Percentiles rank a stretch among this genome's conserved stretches.
These are phyloP conservation scores for Dimocarpus longan DNA, from an alignment of 345 rosid species.

Conservation along the genomic window DNA sequence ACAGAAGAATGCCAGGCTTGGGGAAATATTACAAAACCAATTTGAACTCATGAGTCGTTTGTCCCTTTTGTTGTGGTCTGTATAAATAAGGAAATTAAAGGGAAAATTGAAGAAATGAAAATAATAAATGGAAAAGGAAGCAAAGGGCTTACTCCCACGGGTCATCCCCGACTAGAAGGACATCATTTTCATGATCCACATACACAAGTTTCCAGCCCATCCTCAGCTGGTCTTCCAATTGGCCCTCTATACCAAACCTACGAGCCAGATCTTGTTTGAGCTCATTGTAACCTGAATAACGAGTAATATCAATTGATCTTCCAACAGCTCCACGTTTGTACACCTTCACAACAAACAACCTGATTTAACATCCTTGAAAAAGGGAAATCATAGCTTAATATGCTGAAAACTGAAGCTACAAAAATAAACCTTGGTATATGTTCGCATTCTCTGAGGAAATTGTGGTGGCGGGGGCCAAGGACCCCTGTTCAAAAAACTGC, in stretches of 20 bases:
- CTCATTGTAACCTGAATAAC: conserved; percentile 70
- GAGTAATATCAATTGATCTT: conserved; percentile 69
- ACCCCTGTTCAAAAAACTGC: conserved; percentile 43
- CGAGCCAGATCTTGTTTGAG: conserved; percentile 77
- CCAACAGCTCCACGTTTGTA: conserved; percentile 86
- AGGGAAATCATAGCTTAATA: background rate
- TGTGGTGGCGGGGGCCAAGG: conserved; percentile 55
- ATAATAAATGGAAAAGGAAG: background rate
- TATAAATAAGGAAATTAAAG: background rate
- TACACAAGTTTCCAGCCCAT: conserved; percentile 82
- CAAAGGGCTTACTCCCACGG: conserved; percentile 74
- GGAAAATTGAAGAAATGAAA: background rate
- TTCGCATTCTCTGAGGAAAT: conserved; percentile 54
- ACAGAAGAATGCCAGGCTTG: background rate
- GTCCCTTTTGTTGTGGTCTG: background rate
- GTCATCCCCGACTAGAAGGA: conserved; percentile 76
- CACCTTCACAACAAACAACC: conserved; percentile 42
- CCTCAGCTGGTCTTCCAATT: conserved; percentile 65
- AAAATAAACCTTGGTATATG: conserved; percentile 62
- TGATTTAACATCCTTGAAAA: conserved; percentile 16
- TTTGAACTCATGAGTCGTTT: background rate
- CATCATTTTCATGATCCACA: conserved; percentile 75
- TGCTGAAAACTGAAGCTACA: background rate
- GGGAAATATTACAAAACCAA: background rate
- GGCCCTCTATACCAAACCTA: conserved; percentile 82